Evolutionary conservation across 305 asterid genomes (phyloP).

Genomic region (Plantago lanceolata): DNA sequence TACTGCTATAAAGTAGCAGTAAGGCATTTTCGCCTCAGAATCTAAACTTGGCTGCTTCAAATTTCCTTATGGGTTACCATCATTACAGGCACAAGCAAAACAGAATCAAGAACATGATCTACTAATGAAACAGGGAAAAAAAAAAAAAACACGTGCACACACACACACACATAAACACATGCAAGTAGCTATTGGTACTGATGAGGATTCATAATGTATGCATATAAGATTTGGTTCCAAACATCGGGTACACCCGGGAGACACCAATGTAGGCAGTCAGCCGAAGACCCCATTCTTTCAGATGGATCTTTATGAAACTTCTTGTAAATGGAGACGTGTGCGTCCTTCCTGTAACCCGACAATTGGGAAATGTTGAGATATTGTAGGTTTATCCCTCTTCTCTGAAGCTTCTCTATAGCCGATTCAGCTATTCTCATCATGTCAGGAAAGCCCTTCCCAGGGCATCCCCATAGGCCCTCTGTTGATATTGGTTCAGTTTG

Average conservation of each 20-base stretch:
- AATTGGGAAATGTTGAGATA: conserved; percentile 38
- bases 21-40: too few species aligned
- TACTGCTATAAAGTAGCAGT: too few species aligned
- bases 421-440: conserved; percentile 34
- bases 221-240: conserved; percentile 64
- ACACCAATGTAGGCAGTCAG: conserved; percentile 81
- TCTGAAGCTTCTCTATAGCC: conserved; percentile 22
- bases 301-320: conserved; percentile 24
- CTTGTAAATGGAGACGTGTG: conserved; percentile 40
- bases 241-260: conserved; percentile 84
- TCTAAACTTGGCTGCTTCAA: too few species aligned
- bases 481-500: conserved; percentile 30
- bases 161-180: too few species aligned
- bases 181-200: neutral
- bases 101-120: neutral
- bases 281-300: conserved; percentile 29
- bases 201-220: conserved; percentile 36
- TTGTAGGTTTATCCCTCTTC: conserved; percentile 30
- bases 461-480: conserved; percentile 28
- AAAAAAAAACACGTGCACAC: too few species aligned
- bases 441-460: conserved; percentile 11
- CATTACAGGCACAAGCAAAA: neutral
- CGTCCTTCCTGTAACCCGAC: conserved; percentile 49
- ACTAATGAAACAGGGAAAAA: neutral
- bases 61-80: too few species aligned